Conservation (phyloP, 1,139 yeast genomes). For the Geotrichum bryndzae region DNA sequence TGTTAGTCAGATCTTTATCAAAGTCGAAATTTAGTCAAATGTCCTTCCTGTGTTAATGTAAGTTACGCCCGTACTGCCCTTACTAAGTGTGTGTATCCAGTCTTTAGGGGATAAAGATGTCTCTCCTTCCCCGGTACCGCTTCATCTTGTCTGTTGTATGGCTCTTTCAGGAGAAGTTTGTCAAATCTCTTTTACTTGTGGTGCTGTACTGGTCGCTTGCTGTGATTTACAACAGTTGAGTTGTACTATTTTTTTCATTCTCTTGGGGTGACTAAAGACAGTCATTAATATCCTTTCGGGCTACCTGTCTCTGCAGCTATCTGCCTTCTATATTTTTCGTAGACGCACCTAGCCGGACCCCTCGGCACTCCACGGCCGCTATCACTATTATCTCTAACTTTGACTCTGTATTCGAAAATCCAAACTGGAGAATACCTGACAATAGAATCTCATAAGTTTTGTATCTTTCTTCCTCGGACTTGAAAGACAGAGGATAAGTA, state of each 20-base stretch:
- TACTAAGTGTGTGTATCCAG: neutral
- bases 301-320: neutral
- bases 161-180: neutral
- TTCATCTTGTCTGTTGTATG: neutral
- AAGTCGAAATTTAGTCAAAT: neutral
- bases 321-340: neutral
- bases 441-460: neutral
- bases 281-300: neutral
- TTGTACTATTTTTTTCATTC: neutral
- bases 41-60: neutral
- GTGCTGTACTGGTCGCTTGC: neutral
- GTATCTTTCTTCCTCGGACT: neutral
- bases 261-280: neutral
- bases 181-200: neutral
- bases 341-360: neutral
- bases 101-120: neutral
- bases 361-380: neutral
- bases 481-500: neutral
- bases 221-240: neutral
- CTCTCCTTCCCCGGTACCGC: neutral
- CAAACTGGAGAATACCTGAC: neutral
- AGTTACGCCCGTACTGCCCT: neutral
- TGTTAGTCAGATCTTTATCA: neutral
- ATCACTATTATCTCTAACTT: neutral
- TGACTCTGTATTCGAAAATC: neutral